Conservation (phyloP, 352 stramenopile species). For the Globisporangium orthogonon region DNA sequence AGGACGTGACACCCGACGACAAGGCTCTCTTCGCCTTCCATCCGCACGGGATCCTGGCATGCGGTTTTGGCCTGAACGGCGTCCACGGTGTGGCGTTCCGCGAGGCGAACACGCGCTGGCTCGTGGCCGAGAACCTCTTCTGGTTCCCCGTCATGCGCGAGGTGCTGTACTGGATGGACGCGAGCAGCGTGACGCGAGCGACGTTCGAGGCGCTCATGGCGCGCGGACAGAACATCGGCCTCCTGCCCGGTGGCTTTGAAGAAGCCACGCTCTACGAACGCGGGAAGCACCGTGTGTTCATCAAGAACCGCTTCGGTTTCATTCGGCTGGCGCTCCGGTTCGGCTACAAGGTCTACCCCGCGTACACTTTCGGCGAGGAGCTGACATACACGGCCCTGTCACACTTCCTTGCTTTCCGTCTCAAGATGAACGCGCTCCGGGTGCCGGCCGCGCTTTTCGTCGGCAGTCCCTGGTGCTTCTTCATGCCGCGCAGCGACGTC, state of each 20-base stretch:
- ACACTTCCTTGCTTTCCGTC: conserved; percentile 61
- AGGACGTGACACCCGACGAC: conserved; percentile 17
- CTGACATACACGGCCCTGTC: conserved; percentile 84
- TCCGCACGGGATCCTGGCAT: conserved; percentile 56
- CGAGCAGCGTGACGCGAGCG: conserved; percentile 33
- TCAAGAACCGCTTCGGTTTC: conserved; percentile 91
- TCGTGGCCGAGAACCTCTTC: conserved; percentile 64
- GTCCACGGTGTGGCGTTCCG: conserved; percentile 40
- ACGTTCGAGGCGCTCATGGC: conserved; percentile 48
- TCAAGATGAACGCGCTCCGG: conserved; percentile 81
- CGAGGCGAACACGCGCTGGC: conserved; percentile 42
- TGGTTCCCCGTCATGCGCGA: conserved; percentile 63
- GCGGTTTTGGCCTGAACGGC: conserved; percentile 50
- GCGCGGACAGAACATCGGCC: conserved; percentile 49
- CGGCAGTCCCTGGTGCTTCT: conserved; percentile 65
- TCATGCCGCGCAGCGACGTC: conserved; percentile 69
- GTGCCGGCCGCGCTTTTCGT: conserved; percentile 80
- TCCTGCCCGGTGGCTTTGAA: conserved; percentile 93
- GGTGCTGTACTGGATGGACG: conserved; percentile 61
- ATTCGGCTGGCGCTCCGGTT: conserved; percentile 90
- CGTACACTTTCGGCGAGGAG: conserved; percentile 92
- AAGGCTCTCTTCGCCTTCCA: conserved; percentile 55
- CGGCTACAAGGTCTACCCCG: conserved; percentile 84
- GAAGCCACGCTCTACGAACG: conserved; percentile 87
- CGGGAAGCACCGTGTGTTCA: conserved; percentile 85